Conservation (phyloP, 2,329 filamentous ascomycete genomes). For the Scytalidium lignicola region DNA sequence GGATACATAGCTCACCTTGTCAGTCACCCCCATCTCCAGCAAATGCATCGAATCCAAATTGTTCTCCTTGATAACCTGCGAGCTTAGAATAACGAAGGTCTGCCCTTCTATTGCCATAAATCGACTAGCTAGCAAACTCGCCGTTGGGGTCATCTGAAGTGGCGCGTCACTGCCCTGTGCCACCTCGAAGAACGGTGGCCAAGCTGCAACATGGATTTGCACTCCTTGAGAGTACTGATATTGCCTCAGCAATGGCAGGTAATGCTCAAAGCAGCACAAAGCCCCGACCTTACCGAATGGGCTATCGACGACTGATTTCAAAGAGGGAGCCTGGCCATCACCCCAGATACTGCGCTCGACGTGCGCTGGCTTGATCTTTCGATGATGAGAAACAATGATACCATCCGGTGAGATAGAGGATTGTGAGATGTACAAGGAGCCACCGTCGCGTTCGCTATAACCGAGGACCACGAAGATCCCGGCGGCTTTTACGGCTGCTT, state of each 20-base stretch:
- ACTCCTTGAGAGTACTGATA: constrained; percentile 20
- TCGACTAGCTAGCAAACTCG: constrained; percentile 14
- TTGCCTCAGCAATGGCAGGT: constrained; percentile 13
- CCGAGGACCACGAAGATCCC: constrained; percentile 41
- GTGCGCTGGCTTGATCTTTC: constrained; percentile 41
- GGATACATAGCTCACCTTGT: no score
- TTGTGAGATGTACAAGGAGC: constrained; percentile 41
- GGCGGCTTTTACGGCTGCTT: constrained; percentile 39
- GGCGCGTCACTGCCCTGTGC: constrained; percentile 12
- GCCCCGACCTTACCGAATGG: constrained; percentile 1
- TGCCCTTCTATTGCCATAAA: constrained; percentile 21
- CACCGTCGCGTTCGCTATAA: constrained; percentile 40
- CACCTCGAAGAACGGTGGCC: constrained; percentile 16
- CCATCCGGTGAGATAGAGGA: constrained; percentile 45
- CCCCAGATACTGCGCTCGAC: constrained; percentile 45
- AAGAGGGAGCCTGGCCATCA: constrained; percentile 52
- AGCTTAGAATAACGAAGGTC: constrained; percentile 20
- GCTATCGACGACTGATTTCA: constrained; percentile 45
- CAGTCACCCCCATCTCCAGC: neutral
- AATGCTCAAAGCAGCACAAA: constrained; percentile 6
- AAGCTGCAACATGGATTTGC: constrained; percentile 23
- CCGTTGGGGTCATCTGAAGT: constrained; percentile 15
- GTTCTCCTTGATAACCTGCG: constrained; percentile 19
- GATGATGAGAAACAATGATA: constrained; percentile 37
- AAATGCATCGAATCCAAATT: constrained; percentile 7